Evolutionary conservation across 495 filamentous ascomycete species (phyloP), one percentile per base, ranked within the genome.

Genomic region (Neurospora sp.): DNA sequence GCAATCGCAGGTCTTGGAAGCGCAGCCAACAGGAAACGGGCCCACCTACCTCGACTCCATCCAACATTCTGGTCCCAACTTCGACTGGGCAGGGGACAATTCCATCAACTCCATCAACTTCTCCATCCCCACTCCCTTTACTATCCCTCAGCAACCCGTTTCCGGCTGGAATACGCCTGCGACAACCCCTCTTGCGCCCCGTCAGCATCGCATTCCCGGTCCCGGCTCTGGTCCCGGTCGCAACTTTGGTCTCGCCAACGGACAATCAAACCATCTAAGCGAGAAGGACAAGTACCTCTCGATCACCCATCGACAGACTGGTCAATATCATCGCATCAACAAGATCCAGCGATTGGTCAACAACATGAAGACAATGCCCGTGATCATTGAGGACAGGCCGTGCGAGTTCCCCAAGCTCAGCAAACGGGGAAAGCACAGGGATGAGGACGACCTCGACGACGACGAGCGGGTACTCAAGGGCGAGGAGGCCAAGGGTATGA

Each of bases 371-470:
- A 16, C 54, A 31, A 18, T 66, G 54, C 54, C 54, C 49, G 49
- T 60, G 5, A 18, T 66, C 14, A 18, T 66, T 35, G 54, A 66
- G 31, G 54, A 66, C 27, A 66, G 54, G 54, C 54, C 54, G 54
- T 66, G 54, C 54, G 54, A 66, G 54, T 66, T 66, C 14, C 54
- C 54, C 6, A 66, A 66, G 54, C 54, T 66, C 27, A 66, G 27
- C 54, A 66, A 66, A 66, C 54, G 54, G 14, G 54, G 54, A 37
- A 66, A 66, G 54, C 54, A 66, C 54, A 66, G 54, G 86, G 93
- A 97, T 49, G 93, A 97, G 79, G 93, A 96, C 72, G 95, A 98
- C 39, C 98, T 99, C 95, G 96, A 99, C 82, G 94, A 97, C 80
- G 96, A 99, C 77, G 96, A 98, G 86, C 86, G 93, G 74, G 85